Conservation (phyloP, 1,284 basidiomycete species). For the Ustilago sp. region DNA sequence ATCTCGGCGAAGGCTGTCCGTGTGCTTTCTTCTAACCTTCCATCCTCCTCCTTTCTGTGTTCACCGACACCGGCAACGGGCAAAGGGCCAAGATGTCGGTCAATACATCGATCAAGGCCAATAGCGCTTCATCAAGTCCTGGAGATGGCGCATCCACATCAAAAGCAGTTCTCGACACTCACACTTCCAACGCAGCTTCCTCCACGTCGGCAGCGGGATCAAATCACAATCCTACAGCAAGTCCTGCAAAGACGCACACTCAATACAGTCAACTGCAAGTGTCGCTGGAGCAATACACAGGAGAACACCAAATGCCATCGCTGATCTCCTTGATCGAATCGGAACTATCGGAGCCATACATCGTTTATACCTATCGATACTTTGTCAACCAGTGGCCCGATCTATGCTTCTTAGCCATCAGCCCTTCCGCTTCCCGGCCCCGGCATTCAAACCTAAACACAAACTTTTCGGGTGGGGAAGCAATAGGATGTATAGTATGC, state of each 20-base stretch:
- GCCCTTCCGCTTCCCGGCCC: not conserved
- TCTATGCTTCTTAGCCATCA: conserved; percentile 82
- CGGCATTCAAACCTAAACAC: no score
- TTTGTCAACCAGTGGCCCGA: conserved; percentile 91
- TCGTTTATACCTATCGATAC: conserved; percentile 82
- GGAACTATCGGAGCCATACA: conserved; percentile 86
- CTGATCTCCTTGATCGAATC: conserved; percentile 66
- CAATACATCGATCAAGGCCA: not conserved
- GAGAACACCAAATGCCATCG: conserved; percentile 73
- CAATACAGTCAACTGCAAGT: conserved; percentile 69
- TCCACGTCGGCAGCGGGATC: not conserved
- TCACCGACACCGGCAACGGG: not conserved
- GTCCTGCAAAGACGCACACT: conserved; percentile 47
- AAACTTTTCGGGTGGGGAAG: not conserved
- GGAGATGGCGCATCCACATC: not conserved
- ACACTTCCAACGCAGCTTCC: not conserved
- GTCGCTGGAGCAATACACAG: conserved; percentile 78
- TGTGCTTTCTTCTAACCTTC: not conserved
- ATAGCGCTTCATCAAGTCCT: not conserved
- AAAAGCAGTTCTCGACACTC: not conserved
- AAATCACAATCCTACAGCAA: not conserved
- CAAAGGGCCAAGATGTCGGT: not conserved
- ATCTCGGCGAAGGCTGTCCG: not conserved
- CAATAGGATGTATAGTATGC: conserved; percentile 86
- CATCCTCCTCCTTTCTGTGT: not conserved